Percentiles rank a stretch among this genome's conserved stretches.
Evolutionary conservation across 75 land plant species (phyloP).

Genomic region (Sequoia sempervirens): DNA sequence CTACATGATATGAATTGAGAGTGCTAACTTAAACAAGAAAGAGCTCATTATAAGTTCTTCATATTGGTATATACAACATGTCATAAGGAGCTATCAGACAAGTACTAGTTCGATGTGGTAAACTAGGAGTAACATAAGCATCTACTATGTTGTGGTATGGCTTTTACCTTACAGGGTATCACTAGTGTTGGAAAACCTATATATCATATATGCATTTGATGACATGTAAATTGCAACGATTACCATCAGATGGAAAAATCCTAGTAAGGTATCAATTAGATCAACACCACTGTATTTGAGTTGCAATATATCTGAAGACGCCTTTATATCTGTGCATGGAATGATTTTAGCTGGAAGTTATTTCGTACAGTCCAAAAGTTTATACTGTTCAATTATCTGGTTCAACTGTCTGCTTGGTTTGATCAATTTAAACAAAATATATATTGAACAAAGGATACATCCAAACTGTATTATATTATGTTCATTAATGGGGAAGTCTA

Average conservation of each 20-base stretch:
- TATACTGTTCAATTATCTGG: too few relatives aligned
- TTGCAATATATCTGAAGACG: too few relatives aligned
- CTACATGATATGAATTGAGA: background rate
- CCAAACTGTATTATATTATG: background rate
- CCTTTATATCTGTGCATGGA: too few relatives aligned
- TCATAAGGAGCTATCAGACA: background rate
- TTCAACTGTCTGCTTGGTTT: too few relatives aligned
- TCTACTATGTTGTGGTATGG: background rate
- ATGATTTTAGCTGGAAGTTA: too few relatives aligned
- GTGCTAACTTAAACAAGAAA: background rate
- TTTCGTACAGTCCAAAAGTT: too few relatives aligned
- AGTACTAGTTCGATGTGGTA: background rate
- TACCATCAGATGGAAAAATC: too few relatives aligned
- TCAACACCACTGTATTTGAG: too few relatives aligned
- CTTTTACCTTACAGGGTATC: background rate
- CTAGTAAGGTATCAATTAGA: too few relatives aligned
- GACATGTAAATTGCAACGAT: too few relatives aligned
- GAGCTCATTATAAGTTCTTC: background rate
- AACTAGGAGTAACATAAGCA: background rate
- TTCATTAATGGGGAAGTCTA: background rate
- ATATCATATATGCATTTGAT: background rate
- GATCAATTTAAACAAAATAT: too few relatives aligned
- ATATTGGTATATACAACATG: background rate
- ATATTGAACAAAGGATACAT: background rate
- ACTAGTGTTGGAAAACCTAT: background rate